Conservation (phyloP, 441 rosid genomes). For the Metrosideros polymorpha region DNA sequence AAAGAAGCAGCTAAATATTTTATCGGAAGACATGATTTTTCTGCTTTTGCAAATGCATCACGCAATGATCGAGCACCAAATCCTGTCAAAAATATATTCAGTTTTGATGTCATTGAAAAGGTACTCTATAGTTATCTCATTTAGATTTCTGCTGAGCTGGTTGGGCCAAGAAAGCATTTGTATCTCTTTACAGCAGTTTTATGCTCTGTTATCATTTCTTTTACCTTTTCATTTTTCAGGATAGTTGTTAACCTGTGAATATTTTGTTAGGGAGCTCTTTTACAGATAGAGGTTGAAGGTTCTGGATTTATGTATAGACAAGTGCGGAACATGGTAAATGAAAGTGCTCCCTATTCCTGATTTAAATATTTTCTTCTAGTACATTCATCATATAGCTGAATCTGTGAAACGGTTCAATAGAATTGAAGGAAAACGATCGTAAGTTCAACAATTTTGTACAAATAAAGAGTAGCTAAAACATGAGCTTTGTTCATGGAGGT, state of each 20-base stretch:
- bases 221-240: neutral
- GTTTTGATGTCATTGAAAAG: slow-evolving; percentile 53
- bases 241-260: neutral
- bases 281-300: slow-evolving; percentile 86
- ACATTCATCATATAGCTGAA: neutral
- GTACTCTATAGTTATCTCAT: slow-evolving; percentile 18
- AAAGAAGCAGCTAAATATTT: slow-evolving; percentile 61
- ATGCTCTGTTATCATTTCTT: neutral
- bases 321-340: slow-evolving; percentile 81
- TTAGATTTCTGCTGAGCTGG: neutral
- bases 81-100: slow-evolving; percentile 66
- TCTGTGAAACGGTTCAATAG: neutral
- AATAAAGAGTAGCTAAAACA: neutral
- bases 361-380: neutral
- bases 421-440: neutral
- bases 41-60: slow-evolving; percentile 79
- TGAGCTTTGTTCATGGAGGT: neutral
- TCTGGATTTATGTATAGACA: slow-evolving; percentile 81
- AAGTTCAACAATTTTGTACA: neutral
- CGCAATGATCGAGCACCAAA: slow-evolving; percentile 50
- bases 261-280: slow-evolving; percentile 50
- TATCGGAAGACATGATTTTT: slow-evolving; percentile 64
- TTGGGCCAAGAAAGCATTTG: neutral
- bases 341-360: neutral
- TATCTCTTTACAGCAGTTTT: neutral